Percentiles rank a stretch among this genome's conserved stretches.
Conservation (phyloP, 345 rosid species). For the Ailanthus altissimus region DNA sequence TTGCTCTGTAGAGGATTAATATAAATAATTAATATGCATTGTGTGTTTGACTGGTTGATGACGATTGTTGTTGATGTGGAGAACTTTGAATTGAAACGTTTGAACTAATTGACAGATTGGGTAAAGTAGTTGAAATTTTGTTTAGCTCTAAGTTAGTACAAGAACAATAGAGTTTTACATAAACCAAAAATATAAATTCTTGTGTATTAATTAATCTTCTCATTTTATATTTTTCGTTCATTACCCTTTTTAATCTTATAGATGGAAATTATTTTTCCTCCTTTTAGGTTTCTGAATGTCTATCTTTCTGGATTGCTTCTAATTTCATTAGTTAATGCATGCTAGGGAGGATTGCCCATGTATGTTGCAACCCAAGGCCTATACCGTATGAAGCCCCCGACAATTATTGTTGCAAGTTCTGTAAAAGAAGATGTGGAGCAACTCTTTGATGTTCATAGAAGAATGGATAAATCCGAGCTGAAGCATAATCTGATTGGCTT, state of each 20-base stretch:
- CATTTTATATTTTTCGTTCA: neutral
- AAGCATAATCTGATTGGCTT: slow-evolving; percentile 70
- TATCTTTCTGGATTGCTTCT: neutral
- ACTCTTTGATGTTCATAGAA: slow-evolving; percentile 79
- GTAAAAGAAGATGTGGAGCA: slow-evolving; percentile 70
- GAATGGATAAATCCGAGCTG: slow-evolving; percentile 79
- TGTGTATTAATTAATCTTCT: neutral
- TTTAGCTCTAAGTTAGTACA: neutral
- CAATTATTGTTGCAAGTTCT: slow-evolving; percentile 65
- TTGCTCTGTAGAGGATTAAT: neutral
- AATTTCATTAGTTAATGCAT: slow-evolving; percentile 6
- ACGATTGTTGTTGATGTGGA: too few relatives aligned
- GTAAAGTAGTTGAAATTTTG: neutral
- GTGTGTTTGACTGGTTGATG: neutral
- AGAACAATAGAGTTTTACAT: neutral
- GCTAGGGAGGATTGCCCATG: slow-evolving; percentile 92
- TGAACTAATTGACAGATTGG: neutral
- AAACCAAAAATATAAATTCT: neutral
- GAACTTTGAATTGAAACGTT: neutral
- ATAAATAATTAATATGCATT: neutral
- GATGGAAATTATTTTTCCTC: neutral
- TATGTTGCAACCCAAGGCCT: slow-evolving; percentile 92
- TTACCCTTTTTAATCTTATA: neutral
- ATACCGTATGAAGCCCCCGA: slow-evolving; percentile 82
- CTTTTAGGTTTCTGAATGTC: neutral